A percentile compares a stretch with the other conserved stretches of the same genome.
Conservation (phyloP, 2,329 filamentous ascomycete genomes). For the Fusarium algeriense region DNA sequence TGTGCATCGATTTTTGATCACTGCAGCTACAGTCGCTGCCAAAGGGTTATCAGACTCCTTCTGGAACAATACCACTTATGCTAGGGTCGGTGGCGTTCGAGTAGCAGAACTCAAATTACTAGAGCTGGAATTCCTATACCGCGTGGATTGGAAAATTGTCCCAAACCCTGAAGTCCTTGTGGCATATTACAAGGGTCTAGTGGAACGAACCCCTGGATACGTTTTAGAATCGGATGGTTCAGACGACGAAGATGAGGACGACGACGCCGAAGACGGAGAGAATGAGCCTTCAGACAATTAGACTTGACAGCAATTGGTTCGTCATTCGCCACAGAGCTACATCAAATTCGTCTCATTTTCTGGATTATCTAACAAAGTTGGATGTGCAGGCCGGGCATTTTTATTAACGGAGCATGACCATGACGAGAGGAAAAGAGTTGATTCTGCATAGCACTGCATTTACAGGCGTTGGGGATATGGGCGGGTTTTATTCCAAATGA, state of each 20-base stretch:
- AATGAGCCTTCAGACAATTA: conserved; percentile 24
- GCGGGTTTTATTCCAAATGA: conserved; percentile 22
- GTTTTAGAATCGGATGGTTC: conserved; percentile 58
- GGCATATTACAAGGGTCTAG: conserved; percentile 90
- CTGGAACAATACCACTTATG: conserved; percentile 98
- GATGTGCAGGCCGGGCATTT: neutral
- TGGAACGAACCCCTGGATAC: conserved; percentile 74
- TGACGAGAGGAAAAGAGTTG: conserved; percentile 22
- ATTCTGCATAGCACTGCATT: conserved; percentile 41
- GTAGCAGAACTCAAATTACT: conserved; percentile 89
- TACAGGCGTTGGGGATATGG: conserved; percentile 43
- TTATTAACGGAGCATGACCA: conserved; percentile 24
- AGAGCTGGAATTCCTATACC: conserved; percentile 91
- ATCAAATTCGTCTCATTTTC: neutral
- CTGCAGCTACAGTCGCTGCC: conserved; percentile 92
- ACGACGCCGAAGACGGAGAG: conserved; percentile 40
- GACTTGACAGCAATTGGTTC: conserved; percentile 5
- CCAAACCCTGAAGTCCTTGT: conserved; percentile 93
- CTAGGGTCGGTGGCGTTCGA: conserved; percentile 91
- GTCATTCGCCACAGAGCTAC: conserved; percentile 5
- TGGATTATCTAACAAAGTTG: neutral
- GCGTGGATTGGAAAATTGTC: conserved; percentile 96
- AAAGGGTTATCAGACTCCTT: conserved; percentile 97
- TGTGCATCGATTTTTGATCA: conserved; percentile 96
- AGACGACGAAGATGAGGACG: conserved; percentile 48